phyloP scores from a whole-genome alignment of 495 filamentous ascomycete genomes.

The Xylaria flabelliformis region DNA sequence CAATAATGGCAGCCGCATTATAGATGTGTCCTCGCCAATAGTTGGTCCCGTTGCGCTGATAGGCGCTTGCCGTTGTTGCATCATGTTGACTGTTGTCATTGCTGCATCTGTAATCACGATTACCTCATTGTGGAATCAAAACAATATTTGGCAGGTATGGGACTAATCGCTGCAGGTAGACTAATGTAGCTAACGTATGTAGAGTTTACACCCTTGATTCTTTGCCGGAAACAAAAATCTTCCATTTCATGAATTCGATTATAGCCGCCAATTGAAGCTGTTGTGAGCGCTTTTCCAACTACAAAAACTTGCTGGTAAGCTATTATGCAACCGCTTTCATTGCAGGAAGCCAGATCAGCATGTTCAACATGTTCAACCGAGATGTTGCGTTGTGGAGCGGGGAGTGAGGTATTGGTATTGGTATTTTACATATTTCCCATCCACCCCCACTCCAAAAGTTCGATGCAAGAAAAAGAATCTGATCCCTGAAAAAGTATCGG shows the following conservation, averaged over 20 bases:
- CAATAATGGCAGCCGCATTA: not conserved
- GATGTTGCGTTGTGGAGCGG: not conserved
- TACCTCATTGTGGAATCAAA: conserved; percentile 18
- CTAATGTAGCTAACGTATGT: not conserved
- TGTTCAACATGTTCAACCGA: not conserved
- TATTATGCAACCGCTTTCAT: not conserved
- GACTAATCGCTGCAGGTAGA: not conserved
- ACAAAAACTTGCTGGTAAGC: not conserved
- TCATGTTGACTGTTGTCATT: not conserved
- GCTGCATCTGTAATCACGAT: not conserved
- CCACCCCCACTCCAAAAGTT: not conserved
- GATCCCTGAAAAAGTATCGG: not conserved
- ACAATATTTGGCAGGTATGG: not conserved
- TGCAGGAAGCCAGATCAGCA: not conserved
- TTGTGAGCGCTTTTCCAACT: not conserved
- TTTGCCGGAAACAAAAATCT: not conserved
- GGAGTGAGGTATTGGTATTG: too few species aligned
- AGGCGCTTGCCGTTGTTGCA: not conserved
- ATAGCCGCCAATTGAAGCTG: not conserved
- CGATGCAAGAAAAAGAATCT: conserved; percentile 15
- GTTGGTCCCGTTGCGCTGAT: not conserved
- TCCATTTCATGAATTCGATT: not conserved
- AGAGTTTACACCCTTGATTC: not conserved
- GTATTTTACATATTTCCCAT: conserved; percentile 17
- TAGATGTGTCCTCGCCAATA: not conserved